Evolutionary conservation across 1,284 basidiomycete species (phyloP).

Genomic region (Bondarzewia mesenterica): DNA sequence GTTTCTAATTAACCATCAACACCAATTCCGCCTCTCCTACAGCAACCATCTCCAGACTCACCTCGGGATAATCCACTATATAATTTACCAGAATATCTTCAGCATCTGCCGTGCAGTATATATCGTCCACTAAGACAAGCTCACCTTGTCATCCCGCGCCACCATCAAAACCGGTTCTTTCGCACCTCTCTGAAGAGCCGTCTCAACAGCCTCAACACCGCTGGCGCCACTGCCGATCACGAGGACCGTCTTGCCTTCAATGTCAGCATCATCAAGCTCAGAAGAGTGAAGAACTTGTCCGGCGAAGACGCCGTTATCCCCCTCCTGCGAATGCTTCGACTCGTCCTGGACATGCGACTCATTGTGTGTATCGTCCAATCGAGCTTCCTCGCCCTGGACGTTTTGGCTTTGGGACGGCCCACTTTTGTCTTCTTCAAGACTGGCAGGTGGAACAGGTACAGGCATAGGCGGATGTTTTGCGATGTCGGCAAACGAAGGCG

Average conservation of each 20-base stretch:
- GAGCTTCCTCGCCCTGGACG: too few species aligned
- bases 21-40: too few species aligned
- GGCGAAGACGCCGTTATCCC: conserved; percentile 22
- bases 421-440: too few species aligned
- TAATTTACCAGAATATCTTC: background rate
- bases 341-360: too few species aligned
- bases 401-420: conserved; percentile 4
- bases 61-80: conserved; percentile 46
- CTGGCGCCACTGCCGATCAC: conserved; percentile 54
- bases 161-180: conserved; percentile 34
- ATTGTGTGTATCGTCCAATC: too few species aligned
- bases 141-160: conserved; percentile 30
- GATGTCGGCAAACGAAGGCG: background rate
- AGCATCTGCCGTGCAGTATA: too few species aligned
- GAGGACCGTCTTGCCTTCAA: conserved; percentile 39
- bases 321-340: too few species aligned
- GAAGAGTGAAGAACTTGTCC: conserved; percentile 49
- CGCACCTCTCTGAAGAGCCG: conserved; percentile 37
- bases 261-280: conserved; percentile 32
- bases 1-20: conserved; percentile 26
- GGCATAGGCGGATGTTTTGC: too few species aligned
- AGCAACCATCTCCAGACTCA: too few species aligned
- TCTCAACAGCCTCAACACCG: conserved; percentile 56
- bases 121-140: background rate
- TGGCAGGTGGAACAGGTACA: too few species aligned